Conservation (phyloP, 352 stramenopile species). For the Globisporangium uncinulatum region DNA sequence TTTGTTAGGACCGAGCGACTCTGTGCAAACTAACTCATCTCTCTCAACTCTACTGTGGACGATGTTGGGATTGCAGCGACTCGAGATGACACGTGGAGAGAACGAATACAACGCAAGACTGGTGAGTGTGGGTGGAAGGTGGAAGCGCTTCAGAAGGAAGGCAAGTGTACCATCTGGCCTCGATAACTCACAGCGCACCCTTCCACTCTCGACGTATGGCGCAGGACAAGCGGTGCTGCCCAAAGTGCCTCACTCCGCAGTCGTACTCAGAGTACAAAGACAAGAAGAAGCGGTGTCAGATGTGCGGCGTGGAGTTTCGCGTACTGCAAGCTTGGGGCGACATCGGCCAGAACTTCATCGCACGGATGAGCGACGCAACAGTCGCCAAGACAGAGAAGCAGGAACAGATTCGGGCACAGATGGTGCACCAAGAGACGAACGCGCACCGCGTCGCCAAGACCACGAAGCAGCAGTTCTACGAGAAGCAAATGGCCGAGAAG, state of each 20-base stretch:
- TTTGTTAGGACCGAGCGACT: neutral
- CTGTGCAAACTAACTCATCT: neutral
- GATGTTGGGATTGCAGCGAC: constrained; percentile 33
- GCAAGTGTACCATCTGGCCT: too few species aligned
- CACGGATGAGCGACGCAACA: constrained; percentile 43
- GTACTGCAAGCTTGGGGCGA: constrained; percentile 73
- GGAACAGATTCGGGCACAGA: constrained; percentile 40
- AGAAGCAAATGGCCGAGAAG: constrained; percentile 54
- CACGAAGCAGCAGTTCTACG: constrained; percentile 59
- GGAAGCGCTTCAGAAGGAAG: neutral
- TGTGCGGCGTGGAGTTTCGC: constrained; percentile 69
- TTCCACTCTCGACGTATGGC: neutral
- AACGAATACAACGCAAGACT: constrained; percentile 66
- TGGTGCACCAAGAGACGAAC: constrained; percentile 31
- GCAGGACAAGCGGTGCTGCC: constrained; percentile 79
- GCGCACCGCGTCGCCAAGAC: constrained; percentile 33
- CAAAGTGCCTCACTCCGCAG: constrained; percentile 56
- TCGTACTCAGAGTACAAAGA: constrained; percentile 81
- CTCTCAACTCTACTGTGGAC: neutral
- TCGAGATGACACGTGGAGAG: constrained; percentile 65
- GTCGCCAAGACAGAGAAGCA: constrained; percentile 36
- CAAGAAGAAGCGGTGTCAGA: constrained; percentile 85
- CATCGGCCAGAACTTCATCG: constrained; percentile 55
- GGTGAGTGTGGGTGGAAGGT: constrained; percentile 19
- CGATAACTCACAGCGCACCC: neutral